Evolutionary conservation across 1,284 basidiomycete genomes (phyloP), one percentile per base, ranked within the genome.

Genomic region (Cronartium ribicola): DNA sequence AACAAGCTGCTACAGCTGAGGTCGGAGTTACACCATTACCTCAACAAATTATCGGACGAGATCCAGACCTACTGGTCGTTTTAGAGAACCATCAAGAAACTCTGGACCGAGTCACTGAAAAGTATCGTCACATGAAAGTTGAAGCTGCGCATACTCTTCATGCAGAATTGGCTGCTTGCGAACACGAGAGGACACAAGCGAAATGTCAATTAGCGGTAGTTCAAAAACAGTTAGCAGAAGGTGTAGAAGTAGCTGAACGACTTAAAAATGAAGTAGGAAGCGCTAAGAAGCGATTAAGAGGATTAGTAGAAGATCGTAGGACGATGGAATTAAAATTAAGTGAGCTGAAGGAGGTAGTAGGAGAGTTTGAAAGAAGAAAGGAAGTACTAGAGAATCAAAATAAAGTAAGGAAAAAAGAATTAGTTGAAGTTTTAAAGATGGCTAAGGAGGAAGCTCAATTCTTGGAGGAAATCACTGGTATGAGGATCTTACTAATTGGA

Each of bases 281-380:
- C 3, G 66, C 55, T 5, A 39, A 57, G 55, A 68, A 59, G 29
- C 44, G 55, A 20, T 17, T 68, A 10, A 68, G 43, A 11, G 41
- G 59, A 36, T 57, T 68, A 2, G 59, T 40, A 14, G 55, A 55
- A 37, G 66, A 68, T 22, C 66, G 66, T 1, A 10, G 66, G 7
- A 57, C 29, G 11, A 68, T 68, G 66, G 66, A 68, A 22, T 22
- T 68, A 2, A 68, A 68, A 43, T 29, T 41, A n/a, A 57, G 37
- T 29, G 66, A 68, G 60, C 39, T 68, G 0, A 68, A 68, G n/a
- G 20, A 55, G 20, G 51, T 60, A 20, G 7, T 14, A 8, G 17
- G 22, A 17, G 48, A 51, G 22, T 20, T 51, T 51, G 8, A 51
- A 51, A 51, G 48, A 14, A 51, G 48, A 51, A 51, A 51, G 22